These are phyloP conservation scores for Sporisorium scitamineum DNA, from an alignment of 1,284 basidiomycete genomes.

Conservation along the genomic window DNA sequence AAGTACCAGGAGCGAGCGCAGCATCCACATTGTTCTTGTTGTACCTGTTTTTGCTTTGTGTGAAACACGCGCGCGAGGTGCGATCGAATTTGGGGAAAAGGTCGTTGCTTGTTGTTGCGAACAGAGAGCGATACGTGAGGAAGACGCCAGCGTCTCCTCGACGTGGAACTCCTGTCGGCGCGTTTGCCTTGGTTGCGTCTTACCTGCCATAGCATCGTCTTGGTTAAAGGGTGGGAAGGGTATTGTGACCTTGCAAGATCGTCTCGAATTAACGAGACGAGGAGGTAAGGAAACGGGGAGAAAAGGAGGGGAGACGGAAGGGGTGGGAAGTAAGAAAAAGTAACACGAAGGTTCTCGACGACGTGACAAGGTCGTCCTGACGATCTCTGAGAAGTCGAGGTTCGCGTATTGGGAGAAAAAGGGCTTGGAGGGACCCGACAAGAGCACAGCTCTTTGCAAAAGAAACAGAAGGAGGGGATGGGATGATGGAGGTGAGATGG, in stretches of 20 bases:
- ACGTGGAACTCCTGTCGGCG: conserved; percentile 8
- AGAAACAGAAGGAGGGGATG: conserved; percentile 29
- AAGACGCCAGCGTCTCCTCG: conserved; percentile 45
- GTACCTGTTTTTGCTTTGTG: neutral
- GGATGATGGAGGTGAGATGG: conserved; percentile 30
- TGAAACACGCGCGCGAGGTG: conserved; percentile 8
- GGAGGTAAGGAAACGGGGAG: neutral
- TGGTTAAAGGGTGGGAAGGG: neutral
- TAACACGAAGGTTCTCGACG: conserved; percentile 17
- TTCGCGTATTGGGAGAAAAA: conserved; percentile 2
- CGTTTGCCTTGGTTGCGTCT: conserved; percentile 15
- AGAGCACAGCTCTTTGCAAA: conserved; percentile 46
- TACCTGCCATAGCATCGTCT: conserved; percentile 47
- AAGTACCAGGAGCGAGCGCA: conserved; percentile 35
- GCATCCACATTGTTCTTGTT: conserved; percentile 20
- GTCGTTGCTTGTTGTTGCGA: conserved; percentile 13
- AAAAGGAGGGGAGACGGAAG: neutral
- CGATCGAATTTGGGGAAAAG: conserved; percentile 3
- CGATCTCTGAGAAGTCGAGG: conserved; percentile 25
- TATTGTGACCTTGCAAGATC: conserved; percentile 20
- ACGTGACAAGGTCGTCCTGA: conserved; percentile 27
- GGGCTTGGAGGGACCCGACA: conserved; percentile 10
- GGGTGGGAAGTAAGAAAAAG: neutral
- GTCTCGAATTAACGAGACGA: conserved; percentile 31
- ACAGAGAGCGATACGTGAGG: conserved; percentile 27